Base-by-base conservation (phyloP, 805 yeast genomes). In the Candida verbasci region DNA sequence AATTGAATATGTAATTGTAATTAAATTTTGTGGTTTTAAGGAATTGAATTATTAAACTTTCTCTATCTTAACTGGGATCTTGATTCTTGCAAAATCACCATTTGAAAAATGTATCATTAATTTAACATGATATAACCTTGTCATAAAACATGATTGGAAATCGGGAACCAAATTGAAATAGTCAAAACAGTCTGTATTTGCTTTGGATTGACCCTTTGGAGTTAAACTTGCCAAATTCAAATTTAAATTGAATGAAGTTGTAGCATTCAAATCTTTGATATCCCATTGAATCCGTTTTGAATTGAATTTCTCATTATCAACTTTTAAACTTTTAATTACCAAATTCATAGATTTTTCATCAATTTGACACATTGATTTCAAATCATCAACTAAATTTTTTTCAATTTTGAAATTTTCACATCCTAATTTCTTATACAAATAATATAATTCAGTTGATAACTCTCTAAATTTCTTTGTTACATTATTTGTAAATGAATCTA, bases 131-230 rank as follows among this genome's bases (percentile, higher is more conserved):
- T 65, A 65, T 25, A 60, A 29, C 26, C 71, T 44, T 1, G 55
- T 51, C 40, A 59, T 29, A 31, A 47, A 44, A 40, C 71, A 65
- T 21, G 55, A 48, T 40, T 65, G 71, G 47, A 65, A 65, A 23
- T 55, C 53, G 11, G 71, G 70, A 20, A 62, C 62, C 27, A 65
- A 47, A 27, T 53, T 50, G 35, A 53, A 60, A 14, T 41, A 35
- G 34, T 63, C 60, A 23, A 41, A 58, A 3, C 48, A 41, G 25
- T 38, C 30, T 23, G 12, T 15, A 17, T 24, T 29, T 15, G 31
- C 22, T 2, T 37, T 40, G n/a, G 48, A 49, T 12, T 44, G 35
- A 17, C 43, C 36, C 29, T 48, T 46, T 30, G 46, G 18, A 3
- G n/a, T 17, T 9, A 35, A 37, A 4, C 31, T 27, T 17, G 43